Percentiles rank a stretch among this genome's conserved stretches.
Conservation (phyloP, 495 filamentous ascomycete species). For the Penicillium herquei region DNA sequence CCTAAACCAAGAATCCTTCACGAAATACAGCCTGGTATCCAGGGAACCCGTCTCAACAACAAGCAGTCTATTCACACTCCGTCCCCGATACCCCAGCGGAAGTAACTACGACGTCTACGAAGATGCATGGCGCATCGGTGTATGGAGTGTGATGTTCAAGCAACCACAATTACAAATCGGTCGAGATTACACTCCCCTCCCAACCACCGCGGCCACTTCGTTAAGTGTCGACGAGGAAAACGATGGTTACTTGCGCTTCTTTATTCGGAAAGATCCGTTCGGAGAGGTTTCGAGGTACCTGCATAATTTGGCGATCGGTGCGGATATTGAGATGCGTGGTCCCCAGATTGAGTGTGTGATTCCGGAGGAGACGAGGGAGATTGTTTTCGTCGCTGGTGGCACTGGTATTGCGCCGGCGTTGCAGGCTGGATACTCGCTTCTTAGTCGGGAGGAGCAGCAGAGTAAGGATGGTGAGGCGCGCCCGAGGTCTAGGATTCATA, state of each 20-base stretch:
- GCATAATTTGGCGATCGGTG: constrained; percentile 56
- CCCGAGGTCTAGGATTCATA: constrained; percentile 45
- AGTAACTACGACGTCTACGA: constrained; percentile 45
- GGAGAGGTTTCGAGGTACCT: constrained; percentile 71
- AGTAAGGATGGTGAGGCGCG: background rate
- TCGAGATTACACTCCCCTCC: constrained; percentile 84
- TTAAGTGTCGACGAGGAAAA: constrained; percentile 32
- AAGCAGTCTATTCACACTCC: constrained; percentile 71
- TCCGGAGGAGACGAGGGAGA: constrained; percentile 48
- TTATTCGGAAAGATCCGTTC: constrained; percentile 53
- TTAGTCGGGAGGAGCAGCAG: constrained; percentile 29
- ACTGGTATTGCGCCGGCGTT: constrained; percentile 92
- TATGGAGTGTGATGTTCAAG: constrained; percentile 89
- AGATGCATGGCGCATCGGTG: constrained; percentile 55
- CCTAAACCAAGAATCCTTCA: constrained; percentile 58
- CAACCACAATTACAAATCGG: constrained; percentile 91
- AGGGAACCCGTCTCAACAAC: constrained; percentile 71
- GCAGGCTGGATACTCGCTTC: constrained; percentile 66
- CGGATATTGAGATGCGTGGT: constrained; percentile 71
- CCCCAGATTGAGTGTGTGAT: constrained; percentile 70
- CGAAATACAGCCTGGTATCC: constrained; percentile 62
- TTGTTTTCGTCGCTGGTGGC: constrained; percentile 87
- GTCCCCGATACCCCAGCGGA: constrained; percentile 40
- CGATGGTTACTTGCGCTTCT: constrained; percentile 48
- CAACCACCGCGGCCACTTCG: constrained; percentile 37